phyloP scores from a whole-genome alignment of 2,329 filamentous ascomycete genomes.

The Teratosphaeria destructans region DNA sequence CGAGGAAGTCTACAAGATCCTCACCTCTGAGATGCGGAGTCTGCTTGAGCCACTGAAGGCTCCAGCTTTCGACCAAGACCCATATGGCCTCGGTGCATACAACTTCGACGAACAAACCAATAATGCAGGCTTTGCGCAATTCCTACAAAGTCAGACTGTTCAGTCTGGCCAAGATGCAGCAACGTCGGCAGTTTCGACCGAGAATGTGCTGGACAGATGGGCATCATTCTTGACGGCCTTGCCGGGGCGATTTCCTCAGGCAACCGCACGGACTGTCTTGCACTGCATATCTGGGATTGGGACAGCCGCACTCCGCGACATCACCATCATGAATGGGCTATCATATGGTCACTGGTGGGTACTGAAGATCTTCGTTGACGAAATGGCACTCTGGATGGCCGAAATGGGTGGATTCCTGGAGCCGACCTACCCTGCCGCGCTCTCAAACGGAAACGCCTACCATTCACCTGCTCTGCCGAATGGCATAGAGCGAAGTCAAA shows the following conservation, averaged over 20 bases:
- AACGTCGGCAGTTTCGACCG: conserved; percentile 23
- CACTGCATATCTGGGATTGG: conserved; percentile 67
- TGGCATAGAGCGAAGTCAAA: conserved; percentile 16
- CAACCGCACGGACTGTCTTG: conserved; percentile 60
- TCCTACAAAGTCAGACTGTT: conserved; percentile 24
- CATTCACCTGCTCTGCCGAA: conserved; percentile 17
- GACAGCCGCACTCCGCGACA: conserved; percentile 67
- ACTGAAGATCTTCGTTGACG: conserved; percentile 88
- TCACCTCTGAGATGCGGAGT: conserved; percentile 53
- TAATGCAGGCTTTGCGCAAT: conserved; percentile 31
- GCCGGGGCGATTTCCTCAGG: conserved; percentile 62
- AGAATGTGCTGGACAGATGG: conserved; percentile 70
- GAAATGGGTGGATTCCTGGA: conserved; percentile 83
- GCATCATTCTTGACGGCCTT: conserved; percentile 61
- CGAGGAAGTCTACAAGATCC: conserved; percentile 46
- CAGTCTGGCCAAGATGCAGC: conserved; percentile 5
- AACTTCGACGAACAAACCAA: conserved; percentile 5
- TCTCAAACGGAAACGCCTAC: conserved; percentile 6
- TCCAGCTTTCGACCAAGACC: conserved; percentile 23
- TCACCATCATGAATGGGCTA: conserved; percentile 66
- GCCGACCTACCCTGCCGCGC: conserved; percentile 11
- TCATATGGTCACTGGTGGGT: conserved; percentile 93
- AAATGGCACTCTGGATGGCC: conserved; percentile 83
- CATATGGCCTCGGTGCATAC: conserved; percentile 29
- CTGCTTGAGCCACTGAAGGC: conserved; percentile 58